Evolutionary conservation across 345 rosid species (phyloP), one percentile per base, ranked within the genome.

Genomic region (Linum lewisii): DNA sequence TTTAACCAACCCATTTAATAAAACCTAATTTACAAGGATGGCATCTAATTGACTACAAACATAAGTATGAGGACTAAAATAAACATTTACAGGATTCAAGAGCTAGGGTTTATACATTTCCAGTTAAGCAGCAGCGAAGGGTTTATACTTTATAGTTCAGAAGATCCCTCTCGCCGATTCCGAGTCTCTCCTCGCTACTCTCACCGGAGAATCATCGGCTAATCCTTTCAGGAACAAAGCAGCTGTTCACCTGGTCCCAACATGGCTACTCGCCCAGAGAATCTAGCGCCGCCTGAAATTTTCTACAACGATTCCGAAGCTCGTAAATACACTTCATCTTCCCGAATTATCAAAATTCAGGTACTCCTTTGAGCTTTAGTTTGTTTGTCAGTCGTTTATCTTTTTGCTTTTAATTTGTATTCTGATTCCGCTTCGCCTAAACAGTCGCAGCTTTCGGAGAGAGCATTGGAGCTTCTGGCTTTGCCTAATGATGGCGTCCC

Each of bases 311-410:
- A 87, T 7, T 11, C 71, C 0, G 96, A 93, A 60, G 99, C 99
- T 76, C 79, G 90, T 6, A 93, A 89, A 67, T 93, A 87, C 78
- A 89, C 97, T 18, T 89, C 85, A 25, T 93, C 99, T 14, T 86
- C 97, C 21, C 90, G 97, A n/a, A 93, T 93, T 58, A 81, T 86
- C 1, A 85, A 87, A 65, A 89, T 93, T 74, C 99, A 89, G 96
- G 95, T 93, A 49, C 32, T 15, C 47, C 50, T 44, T 7, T 5
- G 23, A 32, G 23, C 20, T 24, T 1, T 55, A 37, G 2, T 0
- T 6, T 42, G 6, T 10, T 9, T 58, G 23, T 37, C 1, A 10
- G 0, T 21, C 51, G 29, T 15, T 23, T 18, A 3, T 24, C 24
- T 10, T 21, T 52, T 36, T 23, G n/a, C 1, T 13, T 26, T 19